Evolutionary conservation across 305 asterid species (phyloP).

Genomic region (Stenogyne calaminthoides): DNA sequence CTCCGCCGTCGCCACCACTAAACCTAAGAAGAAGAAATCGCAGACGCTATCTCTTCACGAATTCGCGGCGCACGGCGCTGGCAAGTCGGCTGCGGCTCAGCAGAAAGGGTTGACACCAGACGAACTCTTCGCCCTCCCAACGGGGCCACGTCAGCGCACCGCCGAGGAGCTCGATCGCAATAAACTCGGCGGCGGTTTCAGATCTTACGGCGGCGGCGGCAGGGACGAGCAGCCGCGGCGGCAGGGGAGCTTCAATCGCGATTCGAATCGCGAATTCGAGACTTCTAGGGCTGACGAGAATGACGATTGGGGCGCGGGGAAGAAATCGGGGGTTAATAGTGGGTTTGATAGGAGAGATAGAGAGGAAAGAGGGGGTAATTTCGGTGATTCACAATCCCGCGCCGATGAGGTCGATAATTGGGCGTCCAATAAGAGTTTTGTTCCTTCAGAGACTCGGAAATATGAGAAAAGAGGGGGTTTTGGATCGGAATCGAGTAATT

Average conservation of each 20-base stretch:
- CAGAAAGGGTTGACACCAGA: constrained; percentile 50
- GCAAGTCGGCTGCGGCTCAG: constrained; percentile 34
- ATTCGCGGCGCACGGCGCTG: constrained; percentile 39
- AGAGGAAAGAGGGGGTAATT: constrained; percentile 68
- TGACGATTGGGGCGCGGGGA: constrained; percentile 69
- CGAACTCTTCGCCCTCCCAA: constrained; percentile 58
- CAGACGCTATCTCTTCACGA: constrained; percentile 62
- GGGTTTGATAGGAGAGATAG: constrained; percentile 68
- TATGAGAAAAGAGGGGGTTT: constrained; percentile 59
- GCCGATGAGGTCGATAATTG: constrained; percentile 79
- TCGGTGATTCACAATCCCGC: constrained; percentile 63
- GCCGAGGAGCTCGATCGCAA: constrained; percentile 71
- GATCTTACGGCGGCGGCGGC: no score
- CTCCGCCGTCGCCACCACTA: constrained; percentile 49
- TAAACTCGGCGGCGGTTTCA: no score
- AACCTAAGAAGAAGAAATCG: constrained; percentile 72
- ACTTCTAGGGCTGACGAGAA: constrained; percentile 79
- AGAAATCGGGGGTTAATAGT: constrained; percentile 44
- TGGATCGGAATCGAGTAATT: constrained; percentile 61
- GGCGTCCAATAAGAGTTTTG: no score
- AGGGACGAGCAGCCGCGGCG: constrained; percentile 69
- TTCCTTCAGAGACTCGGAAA: constrained; percentile 57
- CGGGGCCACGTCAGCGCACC: constrained; percentile 78
- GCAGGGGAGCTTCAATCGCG: constrained; percentile 49
- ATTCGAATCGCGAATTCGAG: constrained; percentile 47